Evolutionary conservation across 2,329 filamentous ascomycete genomes (phyloP).

Genomic region (Ophiostoma sp.): DNA sequence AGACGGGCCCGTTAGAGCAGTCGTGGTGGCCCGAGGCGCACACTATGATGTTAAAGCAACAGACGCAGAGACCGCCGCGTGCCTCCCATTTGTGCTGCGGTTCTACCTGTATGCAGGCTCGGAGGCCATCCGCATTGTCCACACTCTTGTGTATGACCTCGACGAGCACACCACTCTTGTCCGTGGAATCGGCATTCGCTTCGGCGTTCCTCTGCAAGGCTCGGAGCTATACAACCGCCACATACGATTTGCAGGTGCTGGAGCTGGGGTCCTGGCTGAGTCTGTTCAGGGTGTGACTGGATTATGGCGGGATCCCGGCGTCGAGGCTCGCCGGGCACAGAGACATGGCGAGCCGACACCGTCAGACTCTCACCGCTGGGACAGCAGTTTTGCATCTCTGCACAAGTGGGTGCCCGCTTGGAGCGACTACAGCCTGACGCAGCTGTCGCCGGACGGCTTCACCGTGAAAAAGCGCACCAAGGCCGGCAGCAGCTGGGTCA

Average conservation of each 20-base stretch:
- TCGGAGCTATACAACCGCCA: neutral
- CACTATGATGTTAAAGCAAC: neutral
- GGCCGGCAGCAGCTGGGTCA: constrained; percentile 4
- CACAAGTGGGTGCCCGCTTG: constrained; percentile 10
- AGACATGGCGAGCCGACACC: neutral
- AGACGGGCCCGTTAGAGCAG: neutral
- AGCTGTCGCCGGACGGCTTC: neutral
- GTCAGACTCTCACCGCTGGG: neutral
- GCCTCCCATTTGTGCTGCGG: neutral
- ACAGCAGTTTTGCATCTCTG: neutral
- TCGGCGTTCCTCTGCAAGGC: neutral
- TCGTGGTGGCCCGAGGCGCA: neutral
- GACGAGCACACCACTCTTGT: neutral
- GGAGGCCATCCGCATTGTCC: constrained; percentile 1
- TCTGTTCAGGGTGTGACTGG: neutral
- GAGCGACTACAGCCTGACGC: neutral
- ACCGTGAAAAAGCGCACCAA: constrained; percentile 1
- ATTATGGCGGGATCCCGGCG: neutral
- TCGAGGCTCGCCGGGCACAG: neutral
- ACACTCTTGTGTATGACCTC: constrained; percentile 1
- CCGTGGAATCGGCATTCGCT: constrained; percentile 1
- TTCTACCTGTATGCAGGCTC: constrained; percentile 4
- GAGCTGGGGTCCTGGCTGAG: neutral
- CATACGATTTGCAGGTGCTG: neutral
- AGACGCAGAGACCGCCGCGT: too few relatives aligned